Base-by-base conservation (phyloP, 352 stramenopile genomes). In the Phytophthora pinifolia region DNA sequence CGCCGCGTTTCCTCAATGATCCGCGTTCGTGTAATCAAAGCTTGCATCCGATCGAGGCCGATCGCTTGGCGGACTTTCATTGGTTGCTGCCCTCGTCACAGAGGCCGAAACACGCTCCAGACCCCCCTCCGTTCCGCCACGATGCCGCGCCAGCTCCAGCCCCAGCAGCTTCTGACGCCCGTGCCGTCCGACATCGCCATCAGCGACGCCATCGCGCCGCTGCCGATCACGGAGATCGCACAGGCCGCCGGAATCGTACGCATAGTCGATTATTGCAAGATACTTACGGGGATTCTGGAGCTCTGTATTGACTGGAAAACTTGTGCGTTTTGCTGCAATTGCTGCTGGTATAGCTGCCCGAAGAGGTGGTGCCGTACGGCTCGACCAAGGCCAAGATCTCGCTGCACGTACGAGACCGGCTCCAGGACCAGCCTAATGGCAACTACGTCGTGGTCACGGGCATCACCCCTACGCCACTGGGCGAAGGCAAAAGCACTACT, bases 401-500 rank as follows among this genome's bases (percentile, higher is more conserved):
- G 53, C 75, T 99, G 14, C 65, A 53, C 7, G 85, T 98, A 54
- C 88, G 89, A 29, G 77, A 97, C 50, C 88, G 93, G 33, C 79
- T 98, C 32, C 80, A 89, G 43, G 75, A 92, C 55, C 62, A 74
- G 17, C 67, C 78, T 2, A 90, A 98, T 47, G 96, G 93, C 50
- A 98, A 99, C 76, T 99, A 99, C 69, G 89, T 99, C 22, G 94
- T 99, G 9, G 86, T 97, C 4, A 97, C 91, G 41, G 97, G 96
- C 25, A 98, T 99, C 66, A 99, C 98, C 56, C 97, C 97, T 5
- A 99, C 97, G 22, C 96, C 96, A 6, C 73, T 99, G 9, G 97
- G 97, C 6, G 97, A 99, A 71, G 97, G 97, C 52, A 99, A 99
- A 70, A 98, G 88, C 52, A 99, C 97, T n/a, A 99, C 97, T 7